Evolutionary conservation across 192 early-diverging fungal genomes (phyloP).

Genomic region (Umbelopsis sp.): DNA sequence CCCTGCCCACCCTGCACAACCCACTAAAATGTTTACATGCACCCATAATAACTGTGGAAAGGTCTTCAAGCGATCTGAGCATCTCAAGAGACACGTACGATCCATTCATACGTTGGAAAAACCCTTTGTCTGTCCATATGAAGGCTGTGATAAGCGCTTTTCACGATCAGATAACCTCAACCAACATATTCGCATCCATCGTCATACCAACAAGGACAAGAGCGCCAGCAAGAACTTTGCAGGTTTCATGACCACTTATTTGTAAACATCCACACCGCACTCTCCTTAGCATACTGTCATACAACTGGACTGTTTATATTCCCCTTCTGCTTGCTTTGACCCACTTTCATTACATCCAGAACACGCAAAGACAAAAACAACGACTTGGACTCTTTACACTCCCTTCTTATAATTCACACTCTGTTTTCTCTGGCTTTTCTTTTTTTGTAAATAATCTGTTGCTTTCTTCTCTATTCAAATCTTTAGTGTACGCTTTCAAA

Average conservation of each 20-base stretch:
- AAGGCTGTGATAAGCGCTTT: slow-evolving; percentile 59
- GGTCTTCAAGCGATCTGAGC: slow-evolving; percentile 62
- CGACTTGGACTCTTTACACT: too few species aligned
- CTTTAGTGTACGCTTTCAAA: too few species aligned
- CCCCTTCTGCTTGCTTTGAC: not conserved
- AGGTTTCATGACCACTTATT: slow-evolving; percentile 32
- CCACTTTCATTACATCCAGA: not conserved
- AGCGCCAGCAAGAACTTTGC: slow-evolving; percentile 29
- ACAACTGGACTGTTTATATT: not conserved
- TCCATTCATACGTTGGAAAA: slow-evolving; percentile 62
- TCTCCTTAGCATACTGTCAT: not conserved
- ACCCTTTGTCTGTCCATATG: slow-evolving; percentile 59
- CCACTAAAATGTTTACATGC: slow-evolving; percentile 53
- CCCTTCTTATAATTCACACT: too few species aligned
- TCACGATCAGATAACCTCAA: slow-evolving; percentile 61
- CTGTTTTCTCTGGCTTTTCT: too few species aligned
- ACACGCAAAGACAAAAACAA: not conserved
- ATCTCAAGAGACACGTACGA: slow-evolving; percentile 59
- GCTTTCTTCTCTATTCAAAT: too few species aligned
- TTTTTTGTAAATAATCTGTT: too few species aligned
- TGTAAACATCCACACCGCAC: not conserved
- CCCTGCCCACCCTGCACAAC: slow-evolving; percentile 42
- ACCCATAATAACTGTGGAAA: slow-evolving; percentile 55
- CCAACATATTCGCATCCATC: slow-evolving; percentile 62
- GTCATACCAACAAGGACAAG: slow-evolving; percentile 58